Conservation (phyloP, 129 eudicot species). For the Flaveria bidentis region DNA sequence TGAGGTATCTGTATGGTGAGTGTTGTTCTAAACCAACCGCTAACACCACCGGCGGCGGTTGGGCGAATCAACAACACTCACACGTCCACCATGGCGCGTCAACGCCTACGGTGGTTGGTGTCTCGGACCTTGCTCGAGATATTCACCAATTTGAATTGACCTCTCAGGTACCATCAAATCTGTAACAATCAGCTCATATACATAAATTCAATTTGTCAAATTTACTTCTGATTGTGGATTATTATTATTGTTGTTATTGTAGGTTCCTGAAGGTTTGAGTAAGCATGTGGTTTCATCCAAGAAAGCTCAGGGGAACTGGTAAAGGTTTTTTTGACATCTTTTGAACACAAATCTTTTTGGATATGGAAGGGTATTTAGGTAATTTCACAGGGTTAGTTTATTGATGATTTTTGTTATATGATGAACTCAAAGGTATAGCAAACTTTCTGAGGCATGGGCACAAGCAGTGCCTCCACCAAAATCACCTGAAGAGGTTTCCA, state of each 20-base stretch:
- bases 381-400: background rate
- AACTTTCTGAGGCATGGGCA: conserved; percentile 73
- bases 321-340: conserved; percentile 15
- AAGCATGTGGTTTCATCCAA: conserved; percentile 90
- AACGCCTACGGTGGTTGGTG: conserved; percentile 34
- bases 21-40: conserved; percentile 53
- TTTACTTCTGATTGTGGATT: background rate
- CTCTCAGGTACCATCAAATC: conserved; percentile 62
- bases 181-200: background rate
- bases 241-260: background rate
- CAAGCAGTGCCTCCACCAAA: conserved; percentile 77
- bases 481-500: conserved; percentile 75
- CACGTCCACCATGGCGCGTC: conserved; percentile 58
- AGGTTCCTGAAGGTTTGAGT: conserved; percentile 90
- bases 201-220: background rate
- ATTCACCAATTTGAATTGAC: conserved; percentile 73
- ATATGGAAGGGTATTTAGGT: conserved; percentile 3
- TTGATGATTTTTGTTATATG: background rate
- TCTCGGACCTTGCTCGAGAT: conserved; percentile 76
- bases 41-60: conserved; percentile 33
- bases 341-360: no score
- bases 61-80: conserved; percentile 36
- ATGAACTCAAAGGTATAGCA: conserved; percentile 58
- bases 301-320: conserved; percentile 97
- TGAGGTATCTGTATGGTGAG: conserved; percentile 62